A percentile compares a stretch with the other conserved stretches of the same genome.
Evolutionary conservation across 1,284 basidiomycete genomes (phyloP).

Genomic region (Apiotrichum domesticum): DNA sequence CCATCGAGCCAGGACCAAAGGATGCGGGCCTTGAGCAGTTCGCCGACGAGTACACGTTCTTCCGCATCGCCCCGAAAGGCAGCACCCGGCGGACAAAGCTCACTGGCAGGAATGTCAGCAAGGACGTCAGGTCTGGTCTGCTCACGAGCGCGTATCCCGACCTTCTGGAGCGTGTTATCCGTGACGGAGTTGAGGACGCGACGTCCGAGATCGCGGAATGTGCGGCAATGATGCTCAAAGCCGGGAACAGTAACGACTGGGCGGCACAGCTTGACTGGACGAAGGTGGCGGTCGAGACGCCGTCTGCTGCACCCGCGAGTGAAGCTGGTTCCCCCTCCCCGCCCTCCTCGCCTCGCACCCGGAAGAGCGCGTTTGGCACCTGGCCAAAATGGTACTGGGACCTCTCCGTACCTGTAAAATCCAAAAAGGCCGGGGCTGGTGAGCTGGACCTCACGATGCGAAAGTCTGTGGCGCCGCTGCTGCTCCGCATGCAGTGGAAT

Average conservation of each 20-base stretch:
- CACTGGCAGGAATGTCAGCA: constrained; percentile 10
- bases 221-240: constrained; percentile 16
- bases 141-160: constrained; percentile 26
- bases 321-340: too few species aligned
- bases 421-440: constrained; percentile 32
- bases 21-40: constrained; percentile 23
- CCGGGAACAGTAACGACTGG: constrained; percentile 2
- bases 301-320: neutral
- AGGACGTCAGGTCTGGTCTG: constrained; percentile 19
- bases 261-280: constrained; percentile 14
- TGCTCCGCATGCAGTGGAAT: constrained; percentile 82
- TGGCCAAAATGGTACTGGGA: constrained; percentile 98
- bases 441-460: constrained; percentile 80
- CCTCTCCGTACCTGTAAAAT: constrained; percentile 50
- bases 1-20: constrained; percentile 25
- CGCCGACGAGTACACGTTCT: constrained; percentile 27
- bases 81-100: constrained; percentile 6
- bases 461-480: constrained; percentile 73
- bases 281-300: neutral
- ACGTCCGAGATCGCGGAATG: constrained; percentile 16
- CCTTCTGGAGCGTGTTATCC: constrained; percentile 12
- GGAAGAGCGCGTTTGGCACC: constrained; percentile 22
- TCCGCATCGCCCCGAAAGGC: constrained; percentile 19
- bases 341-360: neutral
- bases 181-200: constrained; percentile 6